Percentiles rank a stretch among this genome's conserved stretches.
Conservation (phyloP, 2,329 filamentous ascomycete genomes). For the Stachybotrys chlorohalonatus region DNA sequence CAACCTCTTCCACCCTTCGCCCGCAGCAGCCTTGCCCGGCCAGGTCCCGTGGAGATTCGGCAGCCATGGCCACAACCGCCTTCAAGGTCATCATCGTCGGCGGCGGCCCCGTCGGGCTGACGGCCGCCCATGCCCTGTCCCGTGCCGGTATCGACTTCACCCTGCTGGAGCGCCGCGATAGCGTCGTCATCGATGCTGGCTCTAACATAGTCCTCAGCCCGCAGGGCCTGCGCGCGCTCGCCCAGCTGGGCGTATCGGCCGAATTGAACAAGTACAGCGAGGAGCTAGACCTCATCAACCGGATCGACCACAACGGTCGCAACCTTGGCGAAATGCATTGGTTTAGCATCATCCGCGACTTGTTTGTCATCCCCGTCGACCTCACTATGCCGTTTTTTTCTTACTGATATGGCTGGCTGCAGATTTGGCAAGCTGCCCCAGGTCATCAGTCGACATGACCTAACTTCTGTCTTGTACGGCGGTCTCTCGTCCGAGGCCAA, state of each 20-base stretch:
- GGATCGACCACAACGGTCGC: conserved; percentile 15
- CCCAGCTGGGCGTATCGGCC: conserved; percentile 21
- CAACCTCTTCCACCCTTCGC: background rate
- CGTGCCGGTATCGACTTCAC: conserved; percentile 26
- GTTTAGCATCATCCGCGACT: conserved; percentile 13
- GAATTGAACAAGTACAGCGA: conserved; percentile 11
- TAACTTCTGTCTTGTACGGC: conserved; percentile 22
- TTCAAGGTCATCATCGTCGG: conserved; percentile 17
- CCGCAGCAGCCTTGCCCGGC: background rate
- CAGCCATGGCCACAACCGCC: background rate
- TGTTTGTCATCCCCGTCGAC: conserved; percentile 8
- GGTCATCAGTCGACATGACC: conserved; percentile 24
- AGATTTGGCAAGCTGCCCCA: conserved; percentile 15
- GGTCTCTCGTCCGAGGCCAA: conserved; percentile 14
- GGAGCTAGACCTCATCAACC: conserved; percentile 9
- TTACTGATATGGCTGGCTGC: background rate
- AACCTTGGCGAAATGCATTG: conserved; percentile 12
- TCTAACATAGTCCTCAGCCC: conserved; percentile 21
- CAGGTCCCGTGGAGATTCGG: background rate
- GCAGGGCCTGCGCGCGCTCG: conserved; percentile 16
- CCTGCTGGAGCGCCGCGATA: conserved; percentile 23
- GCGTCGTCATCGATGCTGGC: conserved; percentile 16
- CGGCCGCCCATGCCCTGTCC: conserved; percentile 14
- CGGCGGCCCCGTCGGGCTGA: conserved; percentile 17
- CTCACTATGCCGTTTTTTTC: too few relatives aligned